Conservation (phyloP, 257 asterid species). For the Solanum lignicaule region DNA sequence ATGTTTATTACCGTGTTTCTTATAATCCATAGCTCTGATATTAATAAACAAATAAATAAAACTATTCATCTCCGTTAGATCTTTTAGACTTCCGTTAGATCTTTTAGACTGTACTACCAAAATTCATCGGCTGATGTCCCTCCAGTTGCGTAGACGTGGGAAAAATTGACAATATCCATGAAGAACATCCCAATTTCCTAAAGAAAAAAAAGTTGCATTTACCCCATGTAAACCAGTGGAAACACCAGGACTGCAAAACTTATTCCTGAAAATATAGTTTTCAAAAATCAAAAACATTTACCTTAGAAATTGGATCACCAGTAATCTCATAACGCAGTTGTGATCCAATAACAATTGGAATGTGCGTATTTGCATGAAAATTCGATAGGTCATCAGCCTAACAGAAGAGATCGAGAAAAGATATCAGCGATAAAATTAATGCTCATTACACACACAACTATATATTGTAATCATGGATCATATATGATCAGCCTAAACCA, state of each 20-base stretch:
- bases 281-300: not conserved
- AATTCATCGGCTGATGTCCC: constrained; percentile 68
- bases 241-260: not conserved
- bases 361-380: constrained; percentile 80
- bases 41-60: not conserved
- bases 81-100: too few relatives aligned
- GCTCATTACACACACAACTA: not conserved
- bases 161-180: constrained; percentile 68
- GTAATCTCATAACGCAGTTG: constrained; percentile 92
- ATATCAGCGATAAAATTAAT: not conserved
- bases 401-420: not conserved
- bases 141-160: constrained; percentile 92
- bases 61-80: too few relatives aligned
- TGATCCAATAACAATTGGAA: constrained; percentile 77
- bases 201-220: not conserved
- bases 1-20: too few relatives aligned
- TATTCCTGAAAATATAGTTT: not conserved
- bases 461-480: not conserved
- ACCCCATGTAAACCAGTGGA: not conserved
- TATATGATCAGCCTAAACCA: not conserved
- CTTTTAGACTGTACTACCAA: constrained; percentile 34
- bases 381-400: constrained; percentile 75
- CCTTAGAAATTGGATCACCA: constrained; percentile 78
- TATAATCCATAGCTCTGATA: too few relatives aligned
- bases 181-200: constrained; percentile 75